These are phyloP conservation scores for Candida qinlingensis DNA, from an alignment of 805 yeast species.

Conservation along the genomic window DNA sequence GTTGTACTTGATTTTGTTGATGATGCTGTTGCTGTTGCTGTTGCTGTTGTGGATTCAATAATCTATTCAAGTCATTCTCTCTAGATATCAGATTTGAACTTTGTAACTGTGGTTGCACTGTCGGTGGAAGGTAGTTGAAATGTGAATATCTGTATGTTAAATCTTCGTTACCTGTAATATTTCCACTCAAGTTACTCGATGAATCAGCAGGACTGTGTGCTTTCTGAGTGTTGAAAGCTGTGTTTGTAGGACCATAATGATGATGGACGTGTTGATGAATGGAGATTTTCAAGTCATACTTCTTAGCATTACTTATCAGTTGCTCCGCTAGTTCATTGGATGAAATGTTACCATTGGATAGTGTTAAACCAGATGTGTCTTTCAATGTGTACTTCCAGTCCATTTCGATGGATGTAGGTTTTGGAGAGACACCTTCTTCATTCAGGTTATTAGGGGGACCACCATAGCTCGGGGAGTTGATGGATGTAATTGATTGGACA, in stretches of 20 bases:
- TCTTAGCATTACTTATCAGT: conserved; percentile 55
- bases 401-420: conserved; percentile 29
- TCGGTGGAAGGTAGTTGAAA: conserved; percentile 71
- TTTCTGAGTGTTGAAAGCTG: conserved; percentile 1
- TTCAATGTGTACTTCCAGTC: conserved; percentile 62
- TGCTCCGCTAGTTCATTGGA: conserved; percentile 50
- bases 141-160: conserved; percentile 58
- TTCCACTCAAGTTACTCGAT: conserved; percentile 18
- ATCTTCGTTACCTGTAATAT: conserved; percentile 8
- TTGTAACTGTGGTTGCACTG: conserved; percentile 64
- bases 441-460: background rate
- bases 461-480: conserved; percentile 2
- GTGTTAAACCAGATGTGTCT: conserved; percentile 39
- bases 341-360: conserved; percentile 46
- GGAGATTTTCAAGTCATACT: conserved; percentile 52
- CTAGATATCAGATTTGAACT: conserved; percentile 44
- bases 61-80: conserved; percentile 39
- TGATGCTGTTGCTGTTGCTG: background rate
- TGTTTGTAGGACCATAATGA: conserved; percentile 46
- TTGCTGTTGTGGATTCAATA: conserved; percentile 35
- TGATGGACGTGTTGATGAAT: conserved; percentile 86
- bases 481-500: conserved; percentile 2
- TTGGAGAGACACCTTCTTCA: conserved; percentile 13
- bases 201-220: conserved; percentile 22
- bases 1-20: conserved; percentile 9